Base-by-base conservation (phyloP, 2,329 filamentous ascomycete species). In the Westerdykella sp. region DNA sequence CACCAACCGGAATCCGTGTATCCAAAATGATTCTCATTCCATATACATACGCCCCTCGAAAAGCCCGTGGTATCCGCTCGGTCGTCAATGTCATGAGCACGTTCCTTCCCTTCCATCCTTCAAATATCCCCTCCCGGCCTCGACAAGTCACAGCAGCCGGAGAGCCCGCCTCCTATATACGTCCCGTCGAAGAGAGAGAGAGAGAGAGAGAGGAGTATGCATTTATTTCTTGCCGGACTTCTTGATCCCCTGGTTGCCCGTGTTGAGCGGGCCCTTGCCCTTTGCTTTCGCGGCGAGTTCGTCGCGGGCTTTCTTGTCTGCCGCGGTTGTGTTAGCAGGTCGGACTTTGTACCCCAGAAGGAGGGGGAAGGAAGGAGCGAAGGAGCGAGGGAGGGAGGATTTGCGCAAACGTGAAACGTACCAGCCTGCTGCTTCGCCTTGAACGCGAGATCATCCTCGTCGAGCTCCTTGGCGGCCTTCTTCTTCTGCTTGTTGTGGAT, bases 221-320 rank as follows among this genome's bases (percentile, higher is more conserved):
- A 56, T 49, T 61, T 58, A 95, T 83, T 96, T 95, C 85, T 96
- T 95, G 70, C 89, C 90, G 49, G 86, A 93, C 81, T 95, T 96
- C 83, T 96, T 96, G 76, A 97, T 95, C 50, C 88, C 89, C 72
- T 94, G 87, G 39, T 77, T 70, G 28, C 88, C 89, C 25, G 81
- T 84, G 73, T 89, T 90, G 66, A 96, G 67, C 31, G 91, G 90
- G 3, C 91, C 91, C 74, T 94, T 95, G 69, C 86, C 86, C 60
- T 85, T 84, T 37, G 86, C 84, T 73, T 87, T 86, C 49, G 82
- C 77, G n/a, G 84, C 81, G 71, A 94, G 66, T 9, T 89, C 87
- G 32, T 66, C 63, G 45, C 63, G 63, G 9, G 63, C 71, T 73
- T 94, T 91, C 68, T 75, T 74, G 56, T 75, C 73, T 74, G 52